Evolutionary conservation across 768 basidiomycete species (phyloP).

Genomic region (Naganishia onofrii): DNA sequence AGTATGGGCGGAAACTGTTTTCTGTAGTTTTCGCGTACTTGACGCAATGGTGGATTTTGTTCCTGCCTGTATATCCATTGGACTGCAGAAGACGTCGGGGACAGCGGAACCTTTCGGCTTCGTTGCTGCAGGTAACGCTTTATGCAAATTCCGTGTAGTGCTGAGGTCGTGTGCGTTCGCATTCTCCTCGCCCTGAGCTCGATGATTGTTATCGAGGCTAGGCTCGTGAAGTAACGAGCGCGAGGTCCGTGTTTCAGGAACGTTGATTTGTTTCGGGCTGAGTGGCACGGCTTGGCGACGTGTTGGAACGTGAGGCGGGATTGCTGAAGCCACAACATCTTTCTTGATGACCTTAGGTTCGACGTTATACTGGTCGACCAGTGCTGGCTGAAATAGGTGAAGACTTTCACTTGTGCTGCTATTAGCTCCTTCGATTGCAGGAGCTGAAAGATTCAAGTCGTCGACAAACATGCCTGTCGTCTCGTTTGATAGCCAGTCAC

Average conservation of each 20-base stretch:
- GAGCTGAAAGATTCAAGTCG: not conserved
- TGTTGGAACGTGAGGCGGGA: slow-evolving; percentile 5
- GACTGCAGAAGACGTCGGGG: slow-evolving; percentile 9
- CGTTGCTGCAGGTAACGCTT: not conserved
- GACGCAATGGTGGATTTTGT: not conserved
- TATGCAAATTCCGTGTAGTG: not conserved
- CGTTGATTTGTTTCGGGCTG: slow-evolving; percentile 14
- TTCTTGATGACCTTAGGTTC: not conserved
- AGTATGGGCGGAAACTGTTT: not conserved
- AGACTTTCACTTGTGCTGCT: not conserved
- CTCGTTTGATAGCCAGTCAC: slow-evolving; percentile 4
- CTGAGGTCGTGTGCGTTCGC: not conserved
- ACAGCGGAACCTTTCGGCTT: not conserved
- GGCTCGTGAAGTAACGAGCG: slow-evolving; percentile 10
- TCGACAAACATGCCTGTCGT: slow-evolving; percentile 5
- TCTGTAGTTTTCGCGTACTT: not conserved
- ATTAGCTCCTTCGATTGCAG: not conserved
- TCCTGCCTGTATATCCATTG: not conserved
- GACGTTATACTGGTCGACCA: not conserved
- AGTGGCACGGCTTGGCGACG: slow-evolving; percentile 10
- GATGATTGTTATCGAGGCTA: not conserved
- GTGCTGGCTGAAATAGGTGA: not conserved
- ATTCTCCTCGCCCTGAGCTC: not conserved
- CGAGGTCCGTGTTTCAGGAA: slow-evolving; percentile 5
- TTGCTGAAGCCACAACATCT: not conserved